Evolutionary conservation across 2,329 filamentous ascomycete genomes (phyloP), one percentile per base, ranked within the genome.

Genomic region (Sarocladium kiliense): DNA sequence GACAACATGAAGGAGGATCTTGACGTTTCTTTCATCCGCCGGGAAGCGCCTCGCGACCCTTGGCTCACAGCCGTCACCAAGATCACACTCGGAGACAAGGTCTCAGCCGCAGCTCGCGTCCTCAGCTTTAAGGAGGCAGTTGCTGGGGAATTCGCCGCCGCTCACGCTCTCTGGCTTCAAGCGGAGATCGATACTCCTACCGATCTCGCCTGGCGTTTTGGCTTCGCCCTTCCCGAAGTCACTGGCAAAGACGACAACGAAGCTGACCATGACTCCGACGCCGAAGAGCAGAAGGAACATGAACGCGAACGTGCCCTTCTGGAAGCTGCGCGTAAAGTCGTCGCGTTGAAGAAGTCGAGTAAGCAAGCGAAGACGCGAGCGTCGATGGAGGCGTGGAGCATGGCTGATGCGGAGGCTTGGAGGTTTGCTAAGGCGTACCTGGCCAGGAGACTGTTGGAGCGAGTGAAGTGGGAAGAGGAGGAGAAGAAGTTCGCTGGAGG

Each of bases 141-240:
- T 4, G 93, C 89, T 2, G 82, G 85, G 16, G 81, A 87, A 14
- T 78, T 79, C 57, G 81, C 81, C 16, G 73, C 79, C 1, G 76
- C 83, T 0, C 84, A 84, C 61, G 85, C 86, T 0, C 75, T 97
- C 19, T 97, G 92, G 92, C 75, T 96, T 19, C 87, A 86, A 0
- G 88, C 89, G n/a, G 82, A 87, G 64, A 73, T 75, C 42, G 72
- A 74, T 16, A 72, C 86, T 7, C 84, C 87, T 2, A 69, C 80
- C n/a, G 88, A 94, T 60, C 75, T 96, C 2, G 87, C 93, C 65
- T 97, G 91, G 91, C 81, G 87, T 61, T 90, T 97, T 66, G 94
- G 93, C 54, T 97, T 97, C 70, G 76, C 78, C 14, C 78, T 97
- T 10, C 89, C 92, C 1, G 77, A 78, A 47, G 71, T 76, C 19